Evolutionary conservation across 2,329 filamentous ascomycete genomes (phyloP).

Genomic region (Magnaporthiopsis rhizophila): DNA sequence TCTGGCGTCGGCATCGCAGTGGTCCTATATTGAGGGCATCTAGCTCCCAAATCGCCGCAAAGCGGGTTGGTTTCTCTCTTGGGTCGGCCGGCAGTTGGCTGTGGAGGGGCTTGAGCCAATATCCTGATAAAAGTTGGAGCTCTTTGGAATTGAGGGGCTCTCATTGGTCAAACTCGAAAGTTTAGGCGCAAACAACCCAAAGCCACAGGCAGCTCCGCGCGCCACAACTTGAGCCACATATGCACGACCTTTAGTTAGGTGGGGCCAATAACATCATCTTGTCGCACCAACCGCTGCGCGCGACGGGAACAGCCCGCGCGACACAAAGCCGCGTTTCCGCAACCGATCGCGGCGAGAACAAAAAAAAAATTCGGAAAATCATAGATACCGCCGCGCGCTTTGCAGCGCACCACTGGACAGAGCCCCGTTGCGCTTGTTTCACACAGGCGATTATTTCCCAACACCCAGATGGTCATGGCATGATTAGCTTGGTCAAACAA

Average conservation of each 20-base stretch:
- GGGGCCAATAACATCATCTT: background rate
- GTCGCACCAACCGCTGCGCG: background rate
- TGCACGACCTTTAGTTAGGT: background rate
- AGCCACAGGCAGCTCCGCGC: too few relatives aligned
- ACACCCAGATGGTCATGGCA: background rate
- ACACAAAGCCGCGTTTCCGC: background rate
- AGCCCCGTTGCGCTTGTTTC: background rate
- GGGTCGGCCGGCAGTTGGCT: background rate
- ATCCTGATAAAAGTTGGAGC: background rate
- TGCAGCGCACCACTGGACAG: background rate
- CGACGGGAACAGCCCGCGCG: too few relatives aligned
- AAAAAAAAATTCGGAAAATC: background rate
- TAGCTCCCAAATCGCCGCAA: background rate
- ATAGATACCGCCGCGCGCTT: background rate
- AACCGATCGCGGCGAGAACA: background rate
- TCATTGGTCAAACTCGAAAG: background rate
- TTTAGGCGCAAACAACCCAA: background rate
- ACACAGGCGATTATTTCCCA: background rate
- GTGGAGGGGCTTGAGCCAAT: background rate
- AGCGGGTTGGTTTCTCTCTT: background rate
- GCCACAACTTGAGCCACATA: background rate
- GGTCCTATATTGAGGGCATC: background rate
- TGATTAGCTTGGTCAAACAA: background rate
- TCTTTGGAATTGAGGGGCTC: background rate
- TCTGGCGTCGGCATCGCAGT: background rate